Percentiles rank a stretch among this genome's conserved stretches.
phyloP scores from a whole-genome alignment of 768 basidiomycete genomes.

The Boletus sensibilis region DNA sequence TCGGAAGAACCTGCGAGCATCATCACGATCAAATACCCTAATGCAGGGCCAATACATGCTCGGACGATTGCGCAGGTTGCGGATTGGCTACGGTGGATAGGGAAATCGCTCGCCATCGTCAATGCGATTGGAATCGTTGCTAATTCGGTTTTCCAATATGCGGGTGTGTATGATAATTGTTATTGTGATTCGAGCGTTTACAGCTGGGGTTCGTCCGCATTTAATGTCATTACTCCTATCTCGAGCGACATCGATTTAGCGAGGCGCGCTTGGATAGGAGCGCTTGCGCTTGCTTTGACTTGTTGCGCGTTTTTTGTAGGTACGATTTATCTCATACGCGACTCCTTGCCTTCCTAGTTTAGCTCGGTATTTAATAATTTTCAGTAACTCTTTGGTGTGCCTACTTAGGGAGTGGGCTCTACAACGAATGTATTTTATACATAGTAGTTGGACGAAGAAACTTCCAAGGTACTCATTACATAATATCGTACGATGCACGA shows the following conservation, averaged over 20 bases:
- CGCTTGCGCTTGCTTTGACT: conserved; percentile 29
- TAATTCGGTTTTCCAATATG: conserved; percentile 32
- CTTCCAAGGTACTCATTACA: too few species aligned
- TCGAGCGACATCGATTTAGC: conserved; percentile 26
- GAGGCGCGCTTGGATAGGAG: conserved; percentile 38
- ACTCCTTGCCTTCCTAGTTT: conserved; percentile 17
- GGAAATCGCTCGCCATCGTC: conserved; percentile 27
- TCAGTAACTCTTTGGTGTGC: too few species aligned
- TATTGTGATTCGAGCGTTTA: conserved; percentile 32
- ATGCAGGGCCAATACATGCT: neutral
- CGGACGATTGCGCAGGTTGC: conserved; percentile 2
- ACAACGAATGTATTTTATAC: neutral
- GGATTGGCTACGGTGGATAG: conserved; percentile 24
- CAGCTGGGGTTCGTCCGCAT: conserved; percentile 24
- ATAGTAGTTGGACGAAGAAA: too few species aligned
- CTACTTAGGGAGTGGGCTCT: neutral
- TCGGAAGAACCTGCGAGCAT: neutral
- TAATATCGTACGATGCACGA: neutral
- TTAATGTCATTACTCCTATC: conserved; percentile 26
- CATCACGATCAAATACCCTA: neutral
- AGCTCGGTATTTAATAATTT: neutral
- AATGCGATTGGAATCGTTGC: conserved; percentile 29
- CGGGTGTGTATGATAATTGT: conserved; percentile 27
- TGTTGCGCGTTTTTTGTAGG: conserved; percentile 27
- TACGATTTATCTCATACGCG: conserved; percentile 29